Evolutionary conservation across 2,329 filamentous ascomycete genomes (phyloP), one percentile per base, ranked within the genome.

Genomic region (Penicillium sp.): DNA sequence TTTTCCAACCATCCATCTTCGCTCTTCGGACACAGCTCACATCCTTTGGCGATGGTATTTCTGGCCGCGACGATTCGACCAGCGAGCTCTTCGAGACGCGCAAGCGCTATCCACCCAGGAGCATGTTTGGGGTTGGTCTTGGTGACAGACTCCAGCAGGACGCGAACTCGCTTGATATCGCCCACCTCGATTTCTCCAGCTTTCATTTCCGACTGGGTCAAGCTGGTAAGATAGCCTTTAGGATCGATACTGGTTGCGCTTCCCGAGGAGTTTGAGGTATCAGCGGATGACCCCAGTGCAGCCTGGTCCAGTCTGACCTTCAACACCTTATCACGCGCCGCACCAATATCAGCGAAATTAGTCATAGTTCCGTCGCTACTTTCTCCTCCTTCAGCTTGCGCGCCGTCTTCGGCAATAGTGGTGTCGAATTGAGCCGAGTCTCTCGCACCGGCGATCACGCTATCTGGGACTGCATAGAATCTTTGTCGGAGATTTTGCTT

Each of bases 1-100:
- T 91, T 94, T 64, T 98, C 93, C 27, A 97, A 71, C 94, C 94
- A 98, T 4, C 85, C 87, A 61, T 96, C 93, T 64, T 96, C 89
- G 50, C 84, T 95, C 67, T 91, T 93, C 0, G 91, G 93, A 55
- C 91, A 97, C 56, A 90, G 80, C 51, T 91, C 83, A 60, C 89
- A 95, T 1, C 91, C 94, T 56, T 87, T 80, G 2, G 87, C 82
- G 45, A 98, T 95, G 25, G 94, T 79, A 55, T 86, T 93, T 40
- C 91, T 81, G 9, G 93, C 93, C 3, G 89, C 85, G 5, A 94
- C 89, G 40, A 87, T 85, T 67, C 94, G 94, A 30, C 91, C 91
- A 3, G 93, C 93, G 46, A 94, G 74, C 63, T 97, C 90, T 65
- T 98, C 94, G 33, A 98, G 69, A 58, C 93, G 81, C 11, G 91